Evolutionary conservation across 2,329 filamentous ascomycete genomes (phyloP).

Genomic region (Apiospora saccharicola): DNA sequence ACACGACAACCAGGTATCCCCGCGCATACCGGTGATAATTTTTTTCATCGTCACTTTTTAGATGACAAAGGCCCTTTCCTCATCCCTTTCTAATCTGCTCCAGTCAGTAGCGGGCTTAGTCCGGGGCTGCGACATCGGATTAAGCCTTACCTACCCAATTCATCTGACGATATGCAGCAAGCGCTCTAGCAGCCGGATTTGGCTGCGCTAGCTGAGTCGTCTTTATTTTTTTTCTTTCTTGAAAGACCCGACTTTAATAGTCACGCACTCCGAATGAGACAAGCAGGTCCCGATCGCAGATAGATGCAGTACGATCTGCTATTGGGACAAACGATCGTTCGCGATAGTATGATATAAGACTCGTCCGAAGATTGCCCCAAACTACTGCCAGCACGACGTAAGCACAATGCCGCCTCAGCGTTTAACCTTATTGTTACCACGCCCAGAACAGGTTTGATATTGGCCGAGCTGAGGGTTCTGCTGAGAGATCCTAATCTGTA

Average conservation of each 20-base stretch:
- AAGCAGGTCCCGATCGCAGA: not conserved
- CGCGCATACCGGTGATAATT: not conserved
- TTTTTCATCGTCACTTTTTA: not conserved
- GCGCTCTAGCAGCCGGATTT: not conserved
- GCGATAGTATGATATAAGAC: not conserved
- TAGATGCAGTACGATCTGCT: not conserved
- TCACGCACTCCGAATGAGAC: not conserved
- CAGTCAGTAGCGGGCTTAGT: not conserved
- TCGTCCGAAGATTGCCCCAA: conserved; percentile 1
- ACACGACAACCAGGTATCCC: conserved; percentile 2
- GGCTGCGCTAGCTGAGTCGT: conserved; percentile 1
- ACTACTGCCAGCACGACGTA: not conserved
- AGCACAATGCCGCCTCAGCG: conserved; percentile 7
- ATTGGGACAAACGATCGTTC: not conserved
- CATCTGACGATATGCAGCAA: not conserved
- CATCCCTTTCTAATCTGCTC: not conserved
- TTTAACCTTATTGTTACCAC: not conserved
- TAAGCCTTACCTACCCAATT: not conserved
- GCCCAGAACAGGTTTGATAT: not conserved
- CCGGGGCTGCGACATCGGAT: conserved; percentile 4
- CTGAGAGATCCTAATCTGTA: not conserved
- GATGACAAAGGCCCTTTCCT: not conserved
- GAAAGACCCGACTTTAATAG: conserved; percentile 1
- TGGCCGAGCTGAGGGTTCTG: not conserved
- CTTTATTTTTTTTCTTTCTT: not conserved